Conservation (phyloP, 768 basidiomycete genomes). For the Lentinula aciculospora region DNA sequence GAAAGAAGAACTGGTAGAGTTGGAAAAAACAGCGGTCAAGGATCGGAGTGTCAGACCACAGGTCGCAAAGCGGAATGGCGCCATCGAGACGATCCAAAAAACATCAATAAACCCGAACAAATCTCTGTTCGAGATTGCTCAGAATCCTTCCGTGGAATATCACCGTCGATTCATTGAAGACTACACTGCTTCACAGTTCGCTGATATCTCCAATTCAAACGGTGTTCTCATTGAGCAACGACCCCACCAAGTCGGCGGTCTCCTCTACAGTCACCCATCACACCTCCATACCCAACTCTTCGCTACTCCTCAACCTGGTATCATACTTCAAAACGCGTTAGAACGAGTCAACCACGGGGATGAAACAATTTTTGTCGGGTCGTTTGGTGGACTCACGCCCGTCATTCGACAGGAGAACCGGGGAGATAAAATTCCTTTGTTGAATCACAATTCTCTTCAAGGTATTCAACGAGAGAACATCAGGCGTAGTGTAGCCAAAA, state of each 20-base stretch:
- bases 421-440: neutral
- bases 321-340: slow-evolving; percentile 36
- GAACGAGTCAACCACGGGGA: neutral
- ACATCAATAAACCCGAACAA: neutral
- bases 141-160: slow-evolving; percentile 12
- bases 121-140: slow-evolving; percentile 20
- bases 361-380: slow-evolving; percentile 22
- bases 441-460: neutral
- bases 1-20: neutral
- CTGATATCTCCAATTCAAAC: slow-evolving; percentile 9
- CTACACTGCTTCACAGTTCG: slow-evolving; percentile 14
- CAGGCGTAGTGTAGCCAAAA: neutral
- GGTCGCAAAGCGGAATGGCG: neutral
- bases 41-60: neutral
- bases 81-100: slow-evolving; percentile 10
- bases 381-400: slow-evolving; percentile 40
- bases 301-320: slow-evolving; percentile 51
- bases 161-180: slow-evolving; percentile 34
- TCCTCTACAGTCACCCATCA: slow-evolving; percentile 54
- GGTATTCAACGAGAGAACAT: slow-evolving; percentile 1
- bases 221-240: slow-evolving; percentile 47
- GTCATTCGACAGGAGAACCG: neutral
- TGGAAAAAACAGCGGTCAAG: neutral
- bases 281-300: slow-evolving; percentile 47
- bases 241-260: slow-evolving; percentile 59